Percentiles rank a stretch among this genome's conserved stretches.
Conservation (phyloP, 768 basidiomycete genomes). For the Dacryopinax primogenitus region DNA sequence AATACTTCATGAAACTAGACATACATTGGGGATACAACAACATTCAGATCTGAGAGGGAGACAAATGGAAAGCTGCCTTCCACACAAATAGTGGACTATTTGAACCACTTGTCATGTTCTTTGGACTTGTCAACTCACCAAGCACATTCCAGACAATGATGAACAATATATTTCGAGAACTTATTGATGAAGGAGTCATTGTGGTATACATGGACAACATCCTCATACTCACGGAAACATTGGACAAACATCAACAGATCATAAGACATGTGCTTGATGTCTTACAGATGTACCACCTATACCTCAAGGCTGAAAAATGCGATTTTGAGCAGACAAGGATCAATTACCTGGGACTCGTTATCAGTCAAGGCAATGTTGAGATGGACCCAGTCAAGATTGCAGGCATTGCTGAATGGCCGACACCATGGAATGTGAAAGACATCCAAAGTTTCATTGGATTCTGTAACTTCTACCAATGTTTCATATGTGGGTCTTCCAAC, state of each 20-base stretch:
- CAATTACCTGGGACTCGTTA: slow-evolving; percentile 21
- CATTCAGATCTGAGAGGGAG: slow-evolving; percentile 8
- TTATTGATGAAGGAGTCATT: neutral
- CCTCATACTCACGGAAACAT: neutral
- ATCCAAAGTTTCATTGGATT: slow-evolving; percentile 28
- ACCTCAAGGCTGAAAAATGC: slow-evolving; percentile 19
- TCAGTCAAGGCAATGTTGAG: slow-evolving; percentile 10
- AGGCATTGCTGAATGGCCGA: slow-evolving; percentile 26
- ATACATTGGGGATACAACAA: slow-evolving; percentile 10
- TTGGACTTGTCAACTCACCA: neutral
- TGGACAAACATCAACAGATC: neutral
- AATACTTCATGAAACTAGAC: neutral
- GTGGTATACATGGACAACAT: neutral
- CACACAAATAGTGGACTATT: neutral
- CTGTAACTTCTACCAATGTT: slow-evolving; percentile 28
- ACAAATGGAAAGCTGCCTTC: slow-evolving; percentile 12
- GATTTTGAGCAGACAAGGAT: slow-evolving; percentile 19
- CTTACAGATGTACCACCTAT: neutral
- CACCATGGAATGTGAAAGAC: slow-evolving; percentile 21
- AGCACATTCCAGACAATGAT: slow-evolving; percentile 10
- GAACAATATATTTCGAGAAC: neutral
- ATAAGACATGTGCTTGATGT: neutral
- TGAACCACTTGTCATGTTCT: neutral
- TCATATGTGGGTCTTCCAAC: too few species aligned
- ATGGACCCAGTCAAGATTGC: slow-evolving; percentile 30